phyloP scores from a whole-genome alignment of 139 green algal genomes.

The Tetraselmis striata region DNA sequence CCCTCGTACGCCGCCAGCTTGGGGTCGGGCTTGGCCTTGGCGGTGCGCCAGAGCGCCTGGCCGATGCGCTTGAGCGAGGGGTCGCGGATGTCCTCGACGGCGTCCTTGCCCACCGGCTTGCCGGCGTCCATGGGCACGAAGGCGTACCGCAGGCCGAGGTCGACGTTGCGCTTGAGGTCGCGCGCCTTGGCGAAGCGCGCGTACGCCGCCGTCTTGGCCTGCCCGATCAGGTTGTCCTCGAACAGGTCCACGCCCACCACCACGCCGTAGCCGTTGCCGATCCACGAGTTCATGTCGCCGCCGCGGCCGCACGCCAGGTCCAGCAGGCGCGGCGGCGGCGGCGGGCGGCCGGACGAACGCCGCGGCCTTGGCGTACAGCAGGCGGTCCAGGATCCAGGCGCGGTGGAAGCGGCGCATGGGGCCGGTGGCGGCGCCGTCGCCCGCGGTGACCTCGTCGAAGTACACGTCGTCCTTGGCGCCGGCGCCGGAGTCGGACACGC shows the following conservation, averaged over 20 bases:
- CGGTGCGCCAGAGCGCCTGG: neutral
- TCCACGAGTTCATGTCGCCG: constrained; percentile 19
- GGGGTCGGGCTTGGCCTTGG: neutral
- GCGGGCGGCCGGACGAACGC: too few relatives aligned
- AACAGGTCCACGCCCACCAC: neutral
- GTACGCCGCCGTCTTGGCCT: neutral
- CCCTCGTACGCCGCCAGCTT: neutral
- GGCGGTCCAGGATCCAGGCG: neutral
- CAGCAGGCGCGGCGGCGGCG: neutral
- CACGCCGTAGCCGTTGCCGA: neutral
- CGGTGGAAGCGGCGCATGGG: neutral
- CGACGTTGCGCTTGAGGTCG: neutral
- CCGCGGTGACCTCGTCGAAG: neutral
- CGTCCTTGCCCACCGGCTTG: neutral
- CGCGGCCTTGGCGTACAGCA: neutral
- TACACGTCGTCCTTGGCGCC: neutral
- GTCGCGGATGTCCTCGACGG: neutral
- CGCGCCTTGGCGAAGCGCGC: neutral
- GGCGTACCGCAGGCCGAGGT: too few relatives aligned
- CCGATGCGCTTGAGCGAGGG: neutral
- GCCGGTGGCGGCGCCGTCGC: neutral
- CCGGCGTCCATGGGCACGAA: neutral
- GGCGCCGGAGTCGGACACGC: neutral
- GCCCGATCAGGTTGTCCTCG: neutral
- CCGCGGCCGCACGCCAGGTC: constrained; percentile 13